Evolutionary conservation across 176 grass and related monocot genomes (phyloP).

Genomic region (Cenchrus fungigraminus): DNA sequence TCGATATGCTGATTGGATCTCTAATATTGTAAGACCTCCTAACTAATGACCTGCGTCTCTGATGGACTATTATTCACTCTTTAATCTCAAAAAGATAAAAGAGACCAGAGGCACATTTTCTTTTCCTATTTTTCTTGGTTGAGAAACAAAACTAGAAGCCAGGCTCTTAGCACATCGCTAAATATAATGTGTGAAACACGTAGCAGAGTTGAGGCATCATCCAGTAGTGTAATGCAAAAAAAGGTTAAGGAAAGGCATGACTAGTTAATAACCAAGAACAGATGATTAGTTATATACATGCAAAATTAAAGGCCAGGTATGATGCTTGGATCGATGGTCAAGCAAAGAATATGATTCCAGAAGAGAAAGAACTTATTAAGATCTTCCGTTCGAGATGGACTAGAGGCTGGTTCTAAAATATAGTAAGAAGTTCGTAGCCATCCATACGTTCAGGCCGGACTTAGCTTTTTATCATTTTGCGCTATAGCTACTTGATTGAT

Average conservation of each 20-base stretch:
- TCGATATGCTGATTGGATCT: too few relatives aligned
- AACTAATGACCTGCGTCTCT: too few relatives aligned
- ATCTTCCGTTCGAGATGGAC: not conserved
- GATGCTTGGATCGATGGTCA: not conserved
- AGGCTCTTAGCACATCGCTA: not conserved
- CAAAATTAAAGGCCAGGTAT: not conserved
- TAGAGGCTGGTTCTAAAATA: not conserved
- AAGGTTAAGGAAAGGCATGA: not conserved
- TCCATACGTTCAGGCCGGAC: not conserved
- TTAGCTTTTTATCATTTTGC: not conserved
- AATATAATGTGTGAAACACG: not conserved
- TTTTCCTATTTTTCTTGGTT: not conserved
- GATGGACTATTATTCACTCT: too few relatives aligned
- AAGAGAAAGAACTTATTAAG: not conserved
- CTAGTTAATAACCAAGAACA: not conserved
- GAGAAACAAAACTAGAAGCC: not conserved
- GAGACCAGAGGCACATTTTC: too few relatives aligned
- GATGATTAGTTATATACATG: not conserved
- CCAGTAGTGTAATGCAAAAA: not conserved
- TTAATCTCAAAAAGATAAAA: too few relatives aligned
- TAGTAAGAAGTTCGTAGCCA: not conserved
- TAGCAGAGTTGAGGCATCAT: not conserved
- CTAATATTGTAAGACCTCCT: too few relatives aligned
- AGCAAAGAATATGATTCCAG: slow-evolving; percentile 24
- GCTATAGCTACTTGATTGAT: not conserved